A percentile compares a stretch with the other conserved stretches of the same genome.
Conservation (phyloP, 129 eudicot genomes). For the Flaveria trinervia region DNA sequence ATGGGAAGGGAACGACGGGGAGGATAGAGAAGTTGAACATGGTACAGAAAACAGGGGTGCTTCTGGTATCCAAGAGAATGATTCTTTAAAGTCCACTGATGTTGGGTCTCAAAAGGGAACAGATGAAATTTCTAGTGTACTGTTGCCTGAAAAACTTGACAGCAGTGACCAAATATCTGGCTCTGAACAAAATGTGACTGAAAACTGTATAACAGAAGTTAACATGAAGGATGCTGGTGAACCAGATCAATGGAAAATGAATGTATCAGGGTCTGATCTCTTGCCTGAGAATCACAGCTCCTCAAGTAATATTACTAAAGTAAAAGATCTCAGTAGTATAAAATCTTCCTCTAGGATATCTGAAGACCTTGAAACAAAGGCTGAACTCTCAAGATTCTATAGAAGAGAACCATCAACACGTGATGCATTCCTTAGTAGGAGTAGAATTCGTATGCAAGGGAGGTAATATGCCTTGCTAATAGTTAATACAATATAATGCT, state of each 20-base stretch:
- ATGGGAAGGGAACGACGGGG: constrained; percentile 35
- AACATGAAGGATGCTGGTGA: constrained; percentile 27
- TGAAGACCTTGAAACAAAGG: constrained; percentile 25
- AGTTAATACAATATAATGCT: too few species aligned
- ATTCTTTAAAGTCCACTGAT: constrained; percentile 3
- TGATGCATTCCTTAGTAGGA: constrained; percentile 22
- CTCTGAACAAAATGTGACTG: constrained; percentile 13
- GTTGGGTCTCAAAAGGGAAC: constrained; percentile 11
- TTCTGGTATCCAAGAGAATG: constrained; percentile 4
- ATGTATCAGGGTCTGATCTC: constrained; percentile 22
- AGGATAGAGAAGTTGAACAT: constrained; percentile 30
- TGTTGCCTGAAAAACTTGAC: constrained; percentile 31
- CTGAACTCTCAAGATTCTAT: constrained; percentile 26
- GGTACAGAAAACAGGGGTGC: constrained; percentile 10
- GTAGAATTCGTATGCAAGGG: constrained; percentile 28
- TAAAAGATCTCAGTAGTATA: constrained; percentile 11
- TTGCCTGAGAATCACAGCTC: constrained; percentile 29
- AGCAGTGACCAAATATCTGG: constrained; percentile 31
- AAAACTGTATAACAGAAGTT: not conserved
- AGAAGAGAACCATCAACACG: constrained; percentile 32
- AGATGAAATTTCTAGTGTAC: constrained; percentile 31
- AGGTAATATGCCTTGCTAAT: constrained; percentile 19
- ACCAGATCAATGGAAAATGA: constrained; percentile 42
- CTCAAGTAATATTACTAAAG: constrained; percentile 14
- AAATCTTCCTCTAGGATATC: constrained; percentile 17